A percentile compares a stretch with the other conserved stretches of the same genome.
phyloP scores from a whole-genome alignment of 2,329 filamentous ascomycete genomes.

The Emericellopsis atlantica region DNA sequence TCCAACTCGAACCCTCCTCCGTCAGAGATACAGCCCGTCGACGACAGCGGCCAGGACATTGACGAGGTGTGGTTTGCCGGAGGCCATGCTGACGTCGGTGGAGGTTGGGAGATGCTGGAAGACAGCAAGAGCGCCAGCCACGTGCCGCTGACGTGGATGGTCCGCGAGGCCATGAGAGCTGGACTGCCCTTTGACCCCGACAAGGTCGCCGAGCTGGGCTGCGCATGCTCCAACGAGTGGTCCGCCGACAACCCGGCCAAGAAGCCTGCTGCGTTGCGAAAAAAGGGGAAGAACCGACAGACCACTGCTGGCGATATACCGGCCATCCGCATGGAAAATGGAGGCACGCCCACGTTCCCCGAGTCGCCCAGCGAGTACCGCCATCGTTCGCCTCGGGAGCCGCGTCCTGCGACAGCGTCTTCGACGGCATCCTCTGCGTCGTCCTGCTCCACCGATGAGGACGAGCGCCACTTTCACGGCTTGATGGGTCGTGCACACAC shows the following conservation, averaged over 20 bases:
- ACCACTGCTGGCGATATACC: slow-evolving; percentile 12
- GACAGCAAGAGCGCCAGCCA: slow-evolving; percentile 53
- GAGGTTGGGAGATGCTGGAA: slow-evolving; percentile 53
- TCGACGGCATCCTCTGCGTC: slow-evolving; percentile 5
- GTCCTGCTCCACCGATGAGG: slow-evolving; percentile 8
- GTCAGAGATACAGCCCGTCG: slow-evolving; percentile 14
- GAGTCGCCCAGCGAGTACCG: slow-evolving; percentile 4
- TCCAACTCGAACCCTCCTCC: slow-evolving; percentile 10
- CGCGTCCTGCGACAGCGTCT: neutral
- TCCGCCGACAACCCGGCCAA: neutral
- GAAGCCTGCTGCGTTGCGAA: neutral
- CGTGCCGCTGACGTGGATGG: slow-evolving; percentile 59
- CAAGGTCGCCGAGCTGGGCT: slow-evolving; percentile 56
- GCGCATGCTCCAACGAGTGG: slow-evolving; percentile 23
- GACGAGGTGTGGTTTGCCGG: slow-evolving; percentile 74
- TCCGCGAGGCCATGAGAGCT: slow-evolving; percentile 44
- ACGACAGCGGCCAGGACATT: slow-evolving; percentile 52
- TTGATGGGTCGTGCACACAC: slow-evolving; percentile 45
- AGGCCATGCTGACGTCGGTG: slow-evolving; percentile 67
- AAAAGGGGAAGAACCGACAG: slow-evolving; percentile 4
- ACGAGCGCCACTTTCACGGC: slow-evolving; percentile 32
- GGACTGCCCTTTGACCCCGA: slow-evolving; percentile 58
- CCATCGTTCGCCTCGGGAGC: neutral
- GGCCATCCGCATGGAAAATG: slow-evolving; percentile 14
- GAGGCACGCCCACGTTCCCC: neutral